These are phyloP conservation scores for Cyberlindnera galapagoensis DNA, from an alignment of 805 yeast genomes.

Conservation along the genomic window DNA sequence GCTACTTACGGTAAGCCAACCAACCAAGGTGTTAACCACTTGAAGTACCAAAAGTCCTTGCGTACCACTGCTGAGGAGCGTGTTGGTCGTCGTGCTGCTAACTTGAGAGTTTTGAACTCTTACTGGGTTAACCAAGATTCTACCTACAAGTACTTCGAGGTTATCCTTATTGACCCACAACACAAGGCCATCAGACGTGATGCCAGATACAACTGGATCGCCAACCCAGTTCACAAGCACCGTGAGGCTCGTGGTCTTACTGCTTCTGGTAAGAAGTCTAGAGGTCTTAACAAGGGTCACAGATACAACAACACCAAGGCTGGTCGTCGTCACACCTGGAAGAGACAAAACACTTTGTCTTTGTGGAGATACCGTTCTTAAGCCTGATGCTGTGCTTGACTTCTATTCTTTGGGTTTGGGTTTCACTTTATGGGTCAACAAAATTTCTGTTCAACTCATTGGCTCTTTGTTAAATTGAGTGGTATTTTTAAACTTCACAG, in stretches of 20 bases:
- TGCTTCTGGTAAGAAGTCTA: slow-evolving; percentile 95
- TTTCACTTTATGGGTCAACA: no score
- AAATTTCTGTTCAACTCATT: no score
- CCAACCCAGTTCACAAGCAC: slow-evolving; percentile 99
- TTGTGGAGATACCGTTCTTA: slow-evolving; percentile 93
- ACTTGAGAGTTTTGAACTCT: slow-evolving; percentile 98
- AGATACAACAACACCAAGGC: slow-evolving; percentile 95
- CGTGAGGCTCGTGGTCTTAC: slow-evolving; percentile 99
- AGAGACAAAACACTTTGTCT: slow-evolving; percentile 96
- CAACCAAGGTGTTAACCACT: slow-evolving; percentile 99
- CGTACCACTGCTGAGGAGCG: slow-evolving; percentile 99
- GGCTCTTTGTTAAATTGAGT: no score
- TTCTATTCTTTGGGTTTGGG: slow-evolving; percentile 1
- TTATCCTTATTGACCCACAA: slow-evolving; percentile 93
- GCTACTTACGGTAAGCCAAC: slow-evolving; percentile 99
- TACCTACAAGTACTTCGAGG: slow-evolving; percentile 98
- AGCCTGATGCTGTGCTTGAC: slow-evolving; percentile 4
- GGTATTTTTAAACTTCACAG: no score
- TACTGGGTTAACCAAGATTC: slow-evolving; percentile 99
- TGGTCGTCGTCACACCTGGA: slow-evolving; percentile 99
- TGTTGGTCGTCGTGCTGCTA: slow-evolving; percentile 97
- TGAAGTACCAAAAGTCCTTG: slow-evolving; percentile 97
- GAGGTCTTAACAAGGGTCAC: slow-evolving; percentile 99
- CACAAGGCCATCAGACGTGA: slow-evolving; percentile 99
- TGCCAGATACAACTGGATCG: slow-evolving; percentile 99